Conservation (phyloP, 2,329 filamentous ascomycete species). For the Microcera coccophila region DNA sequence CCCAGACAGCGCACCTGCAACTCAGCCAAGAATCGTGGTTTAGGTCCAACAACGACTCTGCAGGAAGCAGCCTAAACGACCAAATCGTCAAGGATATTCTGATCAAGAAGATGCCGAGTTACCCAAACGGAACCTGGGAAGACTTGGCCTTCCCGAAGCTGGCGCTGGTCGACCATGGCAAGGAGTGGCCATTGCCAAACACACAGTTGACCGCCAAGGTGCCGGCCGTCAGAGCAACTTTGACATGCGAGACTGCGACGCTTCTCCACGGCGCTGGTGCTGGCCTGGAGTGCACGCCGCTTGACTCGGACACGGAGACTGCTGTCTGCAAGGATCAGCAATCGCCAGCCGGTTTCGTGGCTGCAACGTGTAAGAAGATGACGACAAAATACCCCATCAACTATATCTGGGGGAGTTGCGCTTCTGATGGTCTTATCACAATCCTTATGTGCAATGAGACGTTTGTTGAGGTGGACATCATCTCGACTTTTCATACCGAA, state of each 20-base stretch:
- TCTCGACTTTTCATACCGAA: constrained; percentile 23
- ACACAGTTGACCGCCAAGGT: constrained; percentile 20
- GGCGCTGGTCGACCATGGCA: constrained; percentile 12
- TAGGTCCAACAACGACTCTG: constrained; percentile 17
- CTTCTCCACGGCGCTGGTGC: constrained; percentile 12
- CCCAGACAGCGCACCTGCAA: constrained; percentile 17
- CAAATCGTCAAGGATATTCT: constrained; percentile 18
- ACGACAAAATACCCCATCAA: constrained; percentile 16
- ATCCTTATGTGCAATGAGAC: constrained; percentile 25
- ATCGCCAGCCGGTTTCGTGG: constrained; percentile 19
- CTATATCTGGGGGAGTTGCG: constrained; percentile 28
- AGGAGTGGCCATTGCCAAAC: constrained; percentile 21
- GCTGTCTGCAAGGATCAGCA: constrained; percentile 15
- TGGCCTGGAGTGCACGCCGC: constrained; percentile 17
- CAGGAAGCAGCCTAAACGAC: constrained; percentile 10
- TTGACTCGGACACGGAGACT: constrained; percentile 14
- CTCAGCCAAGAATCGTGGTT: constrained; percentile 21
- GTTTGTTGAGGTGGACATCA: constrained; percentile 17
- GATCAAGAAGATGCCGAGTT: constrained; percentile 18
- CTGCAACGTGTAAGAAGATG: constrained; percentile 20
- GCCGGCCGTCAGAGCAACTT: constrained; percentile 13
- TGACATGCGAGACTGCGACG: constrained; percentile 21
- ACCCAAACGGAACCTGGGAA: constrained; percentile 26
- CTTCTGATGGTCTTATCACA: constrained; percentile 14
- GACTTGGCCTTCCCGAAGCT: constrained; percentile 23